Evolutionary conservation across 768 basidiomycete species (phyloP), one percentile per base, ranked within the genome.

Genomic region (Cystoderma amianthinum): DNA sequence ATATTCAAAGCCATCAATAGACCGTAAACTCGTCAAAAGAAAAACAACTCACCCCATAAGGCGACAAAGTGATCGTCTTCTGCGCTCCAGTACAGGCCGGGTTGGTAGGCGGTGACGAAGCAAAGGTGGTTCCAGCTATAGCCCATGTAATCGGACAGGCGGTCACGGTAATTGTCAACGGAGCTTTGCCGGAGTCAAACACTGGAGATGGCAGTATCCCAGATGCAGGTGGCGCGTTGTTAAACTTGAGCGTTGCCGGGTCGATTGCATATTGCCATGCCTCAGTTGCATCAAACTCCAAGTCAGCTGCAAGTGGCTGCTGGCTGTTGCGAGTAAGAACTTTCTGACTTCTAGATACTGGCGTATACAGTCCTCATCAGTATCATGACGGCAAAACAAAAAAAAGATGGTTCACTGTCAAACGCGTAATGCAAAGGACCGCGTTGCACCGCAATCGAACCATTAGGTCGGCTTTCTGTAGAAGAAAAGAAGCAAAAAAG

Each of bases 261-360:
- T 79, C 74, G 44, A 77, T 75, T 12, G 76, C 75, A 48, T 70
- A 75, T 48, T 74, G 68, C 76, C 75, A 78, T 6, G 59, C 47
- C 2, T 51, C 60, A 3, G 67, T 67, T 5, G 75, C 65, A 40
- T 73, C 69, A 46, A 72, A 74, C 50, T 77, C 55, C 22, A 74
- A 60, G 45, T 78, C 76, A 13, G 63, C 62, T 0, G 74, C 75
- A 18, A 65, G 55, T 6, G 65, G 62, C 48, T 74, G 61, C 41
- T 68, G 57, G 4, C 66, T 54, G 49, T 75, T 72, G 36, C 52
- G 58, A 2, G 60, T 48, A 17, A 77, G 61, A 25, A 72, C 65
- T 23, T 50, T 64, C 44, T 63, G 58, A 36, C 38, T 64, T 18
- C 59, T 57, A 10, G 63, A 49, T 40, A 64, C 61, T 66, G 42